Percentiles rank a stretch among this genome's conserved stretches.
Conservation (phyloP, 2,329 filamentous ascomycete species). For the Annulohypoxylon truncatum region DNA sequence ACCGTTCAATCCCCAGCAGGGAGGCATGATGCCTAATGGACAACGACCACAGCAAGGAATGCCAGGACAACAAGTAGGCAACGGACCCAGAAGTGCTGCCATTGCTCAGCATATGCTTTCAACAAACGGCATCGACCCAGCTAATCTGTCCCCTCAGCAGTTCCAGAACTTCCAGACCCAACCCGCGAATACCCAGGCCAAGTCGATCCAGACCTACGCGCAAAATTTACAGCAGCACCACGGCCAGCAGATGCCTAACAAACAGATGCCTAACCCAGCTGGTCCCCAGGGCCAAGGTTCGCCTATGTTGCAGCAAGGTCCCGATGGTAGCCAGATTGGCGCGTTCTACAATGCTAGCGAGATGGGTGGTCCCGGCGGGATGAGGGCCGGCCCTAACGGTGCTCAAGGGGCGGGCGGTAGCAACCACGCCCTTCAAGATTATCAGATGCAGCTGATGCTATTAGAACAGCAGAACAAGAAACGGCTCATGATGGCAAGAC, state of each 20-base stretch:
- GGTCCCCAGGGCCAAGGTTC: constrained; percentile 82
- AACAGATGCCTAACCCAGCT: constrained; percentile 78
- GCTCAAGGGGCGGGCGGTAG: constrained; percentile 64
- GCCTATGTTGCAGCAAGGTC: constrained; percentile 81
- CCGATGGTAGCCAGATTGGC: constrained; percentile 69
- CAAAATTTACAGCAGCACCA: constrained; percentile 86
- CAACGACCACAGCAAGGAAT: constrained; percentile 75
- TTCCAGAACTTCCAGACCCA: constrained; percentile 72
- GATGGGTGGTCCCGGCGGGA: constrained; percentile 66
- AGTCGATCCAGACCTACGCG: constrained; percentile 89
- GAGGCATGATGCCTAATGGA: constrained; percentile 78
- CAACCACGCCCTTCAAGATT: constrained; percentile 86
- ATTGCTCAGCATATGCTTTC: constrained; percentile 70
- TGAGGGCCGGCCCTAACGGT: constrained; percentile 65
- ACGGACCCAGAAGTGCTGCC: constrained; percentile 56
- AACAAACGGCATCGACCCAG: constrained; percentile 79
- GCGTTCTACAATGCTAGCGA: constrained; percentile 73
- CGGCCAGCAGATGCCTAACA: constrained; percentile 82
- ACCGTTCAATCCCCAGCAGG: constrained; percentile 77
- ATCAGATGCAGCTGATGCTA: constrained; percentile 90
- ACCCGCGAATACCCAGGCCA: constrained; percentile 74
- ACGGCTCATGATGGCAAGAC: constrained; percentile 83
- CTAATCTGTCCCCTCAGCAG: constrained; percentile 78
- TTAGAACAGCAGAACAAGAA: constrained; percentile 91
- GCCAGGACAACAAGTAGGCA: constrained; percentile 75